Evolutionary conservation across 2,329 filamentous ascomycete genomes (phyloP).

Genomic region (Cladophialophora psammophila): DNA sequence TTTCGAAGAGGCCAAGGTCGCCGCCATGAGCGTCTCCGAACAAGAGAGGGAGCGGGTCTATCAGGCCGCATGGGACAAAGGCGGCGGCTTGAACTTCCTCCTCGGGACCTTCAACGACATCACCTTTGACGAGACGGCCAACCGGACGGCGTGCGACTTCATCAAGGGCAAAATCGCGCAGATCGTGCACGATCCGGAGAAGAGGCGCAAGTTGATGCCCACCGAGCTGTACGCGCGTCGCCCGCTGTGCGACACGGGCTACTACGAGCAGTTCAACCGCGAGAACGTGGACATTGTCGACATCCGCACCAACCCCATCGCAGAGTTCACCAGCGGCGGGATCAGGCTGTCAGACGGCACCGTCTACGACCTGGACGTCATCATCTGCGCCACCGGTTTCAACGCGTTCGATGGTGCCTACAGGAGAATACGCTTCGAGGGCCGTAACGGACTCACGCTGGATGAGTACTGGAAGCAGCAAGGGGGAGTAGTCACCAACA

Average conservation of each 20-base stretch:
- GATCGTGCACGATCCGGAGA: conserved; percentile 59
- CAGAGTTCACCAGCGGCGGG: conserved; percentile 39
- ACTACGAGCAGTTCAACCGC: conserved; percentile 59
- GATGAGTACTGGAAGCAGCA: conserved; percentile 46
- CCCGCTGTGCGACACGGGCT: conserved; percentile 56
- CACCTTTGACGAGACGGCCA: conserved; percentile 55
- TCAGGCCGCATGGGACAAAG: conserved; percentile 57
- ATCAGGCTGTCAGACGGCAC: conserved; percentile 41
- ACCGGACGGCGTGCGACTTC: conserved; percentile 61
- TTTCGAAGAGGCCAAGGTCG: conserved; percentile 54
- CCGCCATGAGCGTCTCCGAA: conserved; percentile 10
- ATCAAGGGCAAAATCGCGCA: conserved; percentile 61
- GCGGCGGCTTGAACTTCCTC: conserved; percentile 62
- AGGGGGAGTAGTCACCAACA: conserved; percentile 46
- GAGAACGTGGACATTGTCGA: conserved; percentile 56
- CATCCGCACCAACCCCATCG: conserved; percentile 43
- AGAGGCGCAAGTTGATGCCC: conserved; percentile 62
- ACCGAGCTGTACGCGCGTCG: conserved; percentile 64
- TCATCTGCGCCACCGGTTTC: conserved; percentile 36
- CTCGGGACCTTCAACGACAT: conserved; percentile 60
- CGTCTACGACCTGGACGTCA: conserved; percentile 42
- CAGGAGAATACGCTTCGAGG: conserved; percentile 49
- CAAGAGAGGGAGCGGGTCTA: conserved; percentile 53
- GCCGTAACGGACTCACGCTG: conserved; percentile 47
- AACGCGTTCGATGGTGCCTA: conserved; percentile 47